Conservation (phyloP, 371 early-diverging fungal genomes). For the Chytridium lagenaria region DNA sequence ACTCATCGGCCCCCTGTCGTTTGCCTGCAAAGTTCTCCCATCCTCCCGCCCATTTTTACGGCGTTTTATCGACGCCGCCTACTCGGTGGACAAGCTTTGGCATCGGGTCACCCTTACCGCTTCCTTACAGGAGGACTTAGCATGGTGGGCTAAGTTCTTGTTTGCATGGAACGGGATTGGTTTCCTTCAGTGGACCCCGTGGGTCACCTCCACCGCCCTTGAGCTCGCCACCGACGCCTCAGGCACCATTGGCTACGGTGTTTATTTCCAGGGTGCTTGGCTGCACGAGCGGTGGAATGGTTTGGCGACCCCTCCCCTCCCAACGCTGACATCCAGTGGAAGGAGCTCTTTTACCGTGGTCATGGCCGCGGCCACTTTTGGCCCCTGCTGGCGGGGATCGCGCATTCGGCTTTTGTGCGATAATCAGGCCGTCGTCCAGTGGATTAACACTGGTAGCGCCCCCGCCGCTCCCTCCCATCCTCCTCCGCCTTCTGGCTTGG, state of each 20-base stretch:
- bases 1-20: background rate
- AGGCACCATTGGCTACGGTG: background rate
- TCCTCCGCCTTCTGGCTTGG: slow-evolving; percentile 15
- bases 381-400: background rate
- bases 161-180: slow-evolving; percentile 16
- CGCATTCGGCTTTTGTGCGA: slow-evolving; percentile 12
- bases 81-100: too few species aligned
- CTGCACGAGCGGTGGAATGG: background rate
- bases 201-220: slow-evolving; percentile 2
- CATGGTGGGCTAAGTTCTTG: slow-evolving; percentile 25
- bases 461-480: background rate
- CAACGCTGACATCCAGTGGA: slow-evolving; percentile 7
- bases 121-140: slow-evolving; percentile 18
- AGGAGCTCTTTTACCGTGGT: slow-evolving; percentile 16
- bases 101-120: too few species aligned
- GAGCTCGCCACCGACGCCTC: slow-evolving; percentile 15
- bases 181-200: background rate
- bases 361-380: slow-evolving; percentile 21
- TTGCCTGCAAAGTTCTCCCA: background rate
- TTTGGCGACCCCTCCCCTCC: background rate
- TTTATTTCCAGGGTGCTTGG: background rate
- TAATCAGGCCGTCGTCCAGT: slow-evolving; percentile 1
- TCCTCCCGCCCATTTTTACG: slow-evolving; percentile 19
- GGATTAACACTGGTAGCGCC: background rate
- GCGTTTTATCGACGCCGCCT: slow-evolving; percentile 10